phyloP scores from a whole-genome alignment of 495 filamentous ascomycete species.

The Talaromyces nanjingensis region DNA sequence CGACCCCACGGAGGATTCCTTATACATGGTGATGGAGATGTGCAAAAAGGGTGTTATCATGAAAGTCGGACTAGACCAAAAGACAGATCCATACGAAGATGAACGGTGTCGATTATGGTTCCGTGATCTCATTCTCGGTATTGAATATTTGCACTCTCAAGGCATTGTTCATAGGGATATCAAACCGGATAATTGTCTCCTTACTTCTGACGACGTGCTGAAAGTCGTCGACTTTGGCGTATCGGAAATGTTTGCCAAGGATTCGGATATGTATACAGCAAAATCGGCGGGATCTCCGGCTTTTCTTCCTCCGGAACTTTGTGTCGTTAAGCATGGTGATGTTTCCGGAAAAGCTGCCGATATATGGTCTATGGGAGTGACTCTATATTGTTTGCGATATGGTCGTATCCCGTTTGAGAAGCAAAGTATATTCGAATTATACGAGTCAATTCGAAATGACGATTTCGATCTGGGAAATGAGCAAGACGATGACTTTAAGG shows the following conservation, averaged over 20 bases:
- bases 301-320: slow-evolving; percentile 90
- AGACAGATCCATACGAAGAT: slow-evolving; percentile 73
- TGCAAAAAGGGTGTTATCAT: slow-evolving; percentile 98
- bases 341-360: slow-evolving; percentile 86
- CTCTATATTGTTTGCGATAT: slow-evolving; percentile 86
- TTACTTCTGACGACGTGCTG: slow-evolving; percentile 83
- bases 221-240: slow-evolving; percentile 99
- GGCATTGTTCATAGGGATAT: slow-evolving; percentile 96
- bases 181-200: slow-evolving; percentile 91
- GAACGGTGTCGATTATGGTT: slow-evolving; percentile 88
- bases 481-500: slow-evolving; percentile 50
- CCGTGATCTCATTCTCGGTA: slow-evolving; percentile 88
- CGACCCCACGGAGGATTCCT: slow-evolving; percentile 87
- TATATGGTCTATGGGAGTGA: slow-evolving; percentile 98
- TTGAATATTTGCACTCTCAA: slow-evolving; percentile 94
- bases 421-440: slow-evolving; percentile 72
- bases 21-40: slow-evolving; percentile 99
- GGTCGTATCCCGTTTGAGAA: slow-evolving; percentile 80
- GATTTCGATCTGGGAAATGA: slow-evolving; percentile 38
- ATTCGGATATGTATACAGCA: slow-evolving; percentile 80
- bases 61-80: slow-evolving; percentile 86
- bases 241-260: slow-evolving; percentile 95
- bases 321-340: slow-evolving; percentile 79
- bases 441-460: slow-evolving; percentile 76
- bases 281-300: slow-evolving; percentile 95